phyloP scores from a whole-genome alignment of 352 stramenopile species.

The Phytophthora citricola region DNA sequence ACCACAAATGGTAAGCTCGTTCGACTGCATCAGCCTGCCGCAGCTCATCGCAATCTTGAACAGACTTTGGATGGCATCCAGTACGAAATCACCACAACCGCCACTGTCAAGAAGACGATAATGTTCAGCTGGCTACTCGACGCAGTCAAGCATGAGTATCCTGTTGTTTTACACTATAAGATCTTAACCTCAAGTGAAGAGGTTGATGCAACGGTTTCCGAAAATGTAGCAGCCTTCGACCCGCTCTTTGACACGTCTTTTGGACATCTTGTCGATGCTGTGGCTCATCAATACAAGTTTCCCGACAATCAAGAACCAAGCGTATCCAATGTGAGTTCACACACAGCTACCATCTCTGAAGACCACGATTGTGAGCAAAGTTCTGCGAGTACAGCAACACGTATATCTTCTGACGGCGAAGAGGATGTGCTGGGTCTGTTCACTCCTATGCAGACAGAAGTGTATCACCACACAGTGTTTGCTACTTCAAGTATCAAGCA shows the following conservation, averaged over 20 bases:
- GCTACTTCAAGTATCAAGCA: background rate
- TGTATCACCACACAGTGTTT: background rate
- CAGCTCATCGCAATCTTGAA: background rate
- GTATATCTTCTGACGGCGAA: slow-evolving; percentile 2
- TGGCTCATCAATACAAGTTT: background rate
- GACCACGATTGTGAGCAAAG: background rate
- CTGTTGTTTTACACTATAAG: background rate
- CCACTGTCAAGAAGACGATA: background rate
- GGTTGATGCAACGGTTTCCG: background rate
- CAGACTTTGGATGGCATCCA: background rate
- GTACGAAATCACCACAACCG: background rate
- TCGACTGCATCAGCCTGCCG: slow-evolving; percentile 5
- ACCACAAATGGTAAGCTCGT: slow-evolving; percentile 11
- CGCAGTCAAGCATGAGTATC: background rate
- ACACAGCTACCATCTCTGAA: background rate
- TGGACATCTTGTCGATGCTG: background rate
- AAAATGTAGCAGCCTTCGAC: background rate
- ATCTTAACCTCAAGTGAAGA: background rate
- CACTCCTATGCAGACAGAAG: background rate
- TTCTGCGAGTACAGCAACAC: background rate
- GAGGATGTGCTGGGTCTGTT: background rate
- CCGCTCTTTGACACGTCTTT: background rate
- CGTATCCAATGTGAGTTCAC: background rate
- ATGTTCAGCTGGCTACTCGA: background rate
- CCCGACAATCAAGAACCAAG: background rate